Percentiles rank a stretch among this genome's conserved stretches.
Evolutionary conservation across 75 land plant genomes (phyloP).

Genomic region (Larix kaempferi): DNA sequence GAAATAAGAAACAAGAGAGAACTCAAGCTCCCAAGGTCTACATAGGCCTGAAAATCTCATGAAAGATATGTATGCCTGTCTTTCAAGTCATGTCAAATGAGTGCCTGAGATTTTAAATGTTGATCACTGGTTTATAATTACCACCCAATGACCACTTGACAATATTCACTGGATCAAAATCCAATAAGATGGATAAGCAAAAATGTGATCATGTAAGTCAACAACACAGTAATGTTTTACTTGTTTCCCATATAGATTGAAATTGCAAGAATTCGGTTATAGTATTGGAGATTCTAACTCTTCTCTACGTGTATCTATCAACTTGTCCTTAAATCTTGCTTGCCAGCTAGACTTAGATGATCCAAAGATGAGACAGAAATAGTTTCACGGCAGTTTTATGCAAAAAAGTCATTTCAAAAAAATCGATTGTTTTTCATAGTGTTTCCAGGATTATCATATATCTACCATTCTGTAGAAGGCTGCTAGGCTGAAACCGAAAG

Average conservation of each 20-base stretch:
- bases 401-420: neutral
- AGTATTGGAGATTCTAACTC: neutral
- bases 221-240: too few relatives aligned
- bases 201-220: neutral
- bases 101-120: neutral
- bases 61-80: neutral
- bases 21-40: neutral
- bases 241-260: neutral
- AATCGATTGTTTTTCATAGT: neutral
- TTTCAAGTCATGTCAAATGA: neutral
- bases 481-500: neutral
- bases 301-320: neutral
- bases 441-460: neutral
- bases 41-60: neutral
- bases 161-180: neutral
- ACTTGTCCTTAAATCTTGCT: neutral
- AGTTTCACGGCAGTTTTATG: neutral
- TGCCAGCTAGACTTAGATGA: neutral
- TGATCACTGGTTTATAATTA: neutral
- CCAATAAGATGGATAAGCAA: neutral
- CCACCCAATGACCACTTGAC: neutral
- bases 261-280: neutral
- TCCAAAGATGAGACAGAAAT: neutral
- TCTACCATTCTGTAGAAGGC: slow-evolving; percentile 6
- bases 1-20: neutral